Percentiles rank a stretch among this genome's conserved stretches.
Conservation (phyloP, 2,329 filamentous ascomycete genomes). For the Fonsecaea pugnacius region DNA sequence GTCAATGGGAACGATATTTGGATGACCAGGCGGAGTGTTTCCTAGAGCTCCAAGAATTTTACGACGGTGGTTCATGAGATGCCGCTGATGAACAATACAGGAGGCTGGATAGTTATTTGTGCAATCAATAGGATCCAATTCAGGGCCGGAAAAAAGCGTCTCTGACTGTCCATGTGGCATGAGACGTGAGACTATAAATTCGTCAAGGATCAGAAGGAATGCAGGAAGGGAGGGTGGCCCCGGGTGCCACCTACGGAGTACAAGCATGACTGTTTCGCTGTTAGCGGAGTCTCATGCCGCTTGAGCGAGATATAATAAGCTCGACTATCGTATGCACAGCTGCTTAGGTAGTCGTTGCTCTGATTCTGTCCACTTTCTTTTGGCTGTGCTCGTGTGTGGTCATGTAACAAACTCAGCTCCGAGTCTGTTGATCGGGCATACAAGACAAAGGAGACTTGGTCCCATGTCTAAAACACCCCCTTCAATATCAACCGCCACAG, state of each 20-base stretch:
- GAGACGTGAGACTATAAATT: neutral
- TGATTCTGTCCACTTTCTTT: neutral
- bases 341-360: neutral
- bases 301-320: conserved; percentile 2
- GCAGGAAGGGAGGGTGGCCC: neutral
- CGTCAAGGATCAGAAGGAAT: neutral
- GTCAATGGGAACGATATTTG: conserved; percentile 7
- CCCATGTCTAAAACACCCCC: conserved; percentile 1
- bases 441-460: neutral
- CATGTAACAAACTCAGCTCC: neutral
- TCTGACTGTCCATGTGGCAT: neutral
- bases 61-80: neutral
- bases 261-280: neutral
- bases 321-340: neutral
- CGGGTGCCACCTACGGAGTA: neutral
- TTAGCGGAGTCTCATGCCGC: neutral
- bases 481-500: neutral
- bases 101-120: conserved; percentile 16
- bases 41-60: conserved; percentile 6
- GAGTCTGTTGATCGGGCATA: neutral
- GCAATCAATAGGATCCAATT: conserved; percentile 2
- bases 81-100: neutral
- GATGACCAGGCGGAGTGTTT: conserved; percentile 1
- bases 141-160: neutral
- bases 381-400: neutral